Evolutionary conservation across 1,284 basidiomycete species (phyloP).

Genomic region (Irpex lacteus): DNA sequence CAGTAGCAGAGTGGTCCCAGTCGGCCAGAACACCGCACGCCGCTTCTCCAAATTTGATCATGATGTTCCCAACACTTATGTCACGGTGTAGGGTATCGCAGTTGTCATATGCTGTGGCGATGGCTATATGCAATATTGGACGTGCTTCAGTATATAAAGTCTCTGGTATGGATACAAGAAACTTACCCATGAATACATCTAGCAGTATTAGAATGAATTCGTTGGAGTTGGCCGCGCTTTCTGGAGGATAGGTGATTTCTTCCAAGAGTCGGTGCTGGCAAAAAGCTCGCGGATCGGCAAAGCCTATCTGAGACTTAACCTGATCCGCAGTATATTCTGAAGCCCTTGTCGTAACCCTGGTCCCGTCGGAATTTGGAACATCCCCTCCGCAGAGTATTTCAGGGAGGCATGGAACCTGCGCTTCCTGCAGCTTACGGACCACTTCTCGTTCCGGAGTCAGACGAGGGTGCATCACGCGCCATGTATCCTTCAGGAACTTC

Average conservation of each 20-base stretch:
- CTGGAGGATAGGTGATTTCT: background rate
- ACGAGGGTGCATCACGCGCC: background rate
- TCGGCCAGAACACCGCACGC: background rate
- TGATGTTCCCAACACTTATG: constrained; percentile 4
- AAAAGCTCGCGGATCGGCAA: background rate
- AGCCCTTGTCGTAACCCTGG: background rate
- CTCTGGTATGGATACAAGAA: no score
- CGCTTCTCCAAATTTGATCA: background rate
- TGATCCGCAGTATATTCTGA: background rate
- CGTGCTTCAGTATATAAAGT: no score
- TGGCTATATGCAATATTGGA: background rate
- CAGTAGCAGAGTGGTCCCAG: constrained; percentile 1
- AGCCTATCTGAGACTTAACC: background rate
- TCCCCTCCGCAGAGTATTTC: background rate
- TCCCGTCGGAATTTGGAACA: background rate
- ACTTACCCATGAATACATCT: background rate
- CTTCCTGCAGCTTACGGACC: background rate
- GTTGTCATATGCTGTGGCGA: background rate
- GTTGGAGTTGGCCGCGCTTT: background rate
- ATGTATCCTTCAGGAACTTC: constrained; percentile 1
- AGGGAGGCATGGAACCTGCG: background rate
- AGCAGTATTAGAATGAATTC: background rate
- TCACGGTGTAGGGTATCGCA: constrained; percentile 3
- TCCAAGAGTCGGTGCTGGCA: background rate
- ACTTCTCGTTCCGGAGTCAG: background rate